Evolutionary conservation across 1,284 basidiomycete genomes (phyloP), one percentile per base, ranked within the genome.

Genomic region (Cutaneotrichosporon curvatum): DNA sequence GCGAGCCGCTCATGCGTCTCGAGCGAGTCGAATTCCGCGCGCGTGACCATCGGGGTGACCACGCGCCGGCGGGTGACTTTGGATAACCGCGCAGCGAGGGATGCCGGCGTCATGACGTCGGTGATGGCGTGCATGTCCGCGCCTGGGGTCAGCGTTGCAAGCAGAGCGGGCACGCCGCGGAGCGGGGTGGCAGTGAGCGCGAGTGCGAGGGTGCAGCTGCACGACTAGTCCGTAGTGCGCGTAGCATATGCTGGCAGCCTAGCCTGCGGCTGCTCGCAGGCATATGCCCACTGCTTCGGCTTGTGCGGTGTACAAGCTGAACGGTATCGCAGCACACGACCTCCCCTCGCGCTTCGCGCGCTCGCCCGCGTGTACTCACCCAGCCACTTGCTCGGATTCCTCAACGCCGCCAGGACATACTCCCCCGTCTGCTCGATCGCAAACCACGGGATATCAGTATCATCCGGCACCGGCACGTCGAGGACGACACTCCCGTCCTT

Each of bases 391-490:
- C 51, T 48, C 2, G 61, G 61, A n/a, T 58, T 57, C 32, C 56
- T 49, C 28, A 65, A 46, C 7, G 61, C 60, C 4, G 51, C 57
- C 12, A 62, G 53, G 2, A 63, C 63, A 40, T 56, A 65, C 3
- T 57, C 56, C 10, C 63, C 65, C 30, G 59, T 66, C 48, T 68
- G 62, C 43, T 60, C 60, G 20, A 59, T 51, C 1, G 60, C 54
- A 40, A 51, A 66, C n/a, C 55, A 52, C 2, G 57, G 57, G 12
- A 66, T 45, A 4, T 36, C 23, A 21, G 51, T 51, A 45, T 65
- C 55, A 37, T 60, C 61, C 2, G 58, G 59, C n/a, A 60, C 51
- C 12, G 61, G 55, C 16, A 61, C 46, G 35, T 53, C 45, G 30
- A 65, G 43, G 6, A 56, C n/a, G 11, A 55, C 40, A 28, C 12